These are phyloP conservation scores for Petasospora fabianii DNA, from an alignment of 1,139 yeast genomes.

Conservation along the genomic window DNA sequence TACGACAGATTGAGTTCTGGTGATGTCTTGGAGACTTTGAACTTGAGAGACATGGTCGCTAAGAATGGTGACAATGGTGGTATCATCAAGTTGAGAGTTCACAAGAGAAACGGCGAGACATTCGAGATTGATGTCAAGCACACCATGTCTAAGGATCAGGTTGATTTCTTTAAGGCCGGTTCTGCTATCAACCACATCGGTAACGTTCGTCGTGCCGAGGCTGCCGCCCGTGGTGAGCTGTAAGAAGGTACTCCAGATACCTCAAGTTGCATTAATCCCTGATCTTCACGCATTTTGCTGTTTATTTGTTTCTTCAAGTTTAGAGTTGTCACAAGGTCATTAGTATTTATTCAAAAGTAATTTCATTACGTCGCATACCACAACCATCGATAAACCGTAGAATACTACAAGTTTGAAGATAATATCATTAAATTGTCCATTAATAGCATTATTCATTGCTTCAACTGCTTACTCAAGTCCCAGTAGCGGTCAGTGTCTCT, in stretches of 20 bases:
- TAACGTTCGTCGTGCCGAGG: constrained; percentile 39
- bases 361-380: too few species aligned
- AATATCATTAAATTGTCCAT: neutral
- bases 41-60: constrained; percentile 71
- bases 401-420: too few species aligned
- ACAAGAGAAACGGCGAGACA: constrained; percentile 68
- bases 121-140: constrained; percentile 78
- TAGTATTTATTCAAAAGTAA: too few species aligned
- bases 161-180: constrained; percentile 95
- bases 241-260: too few species aligned
- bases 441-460: constrained; percentile 5
- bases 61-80: constrained; percentile 90
- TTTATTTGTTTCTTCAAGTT: too few species aligned
- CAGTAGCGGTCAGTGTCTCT: constrained; percentile 67
- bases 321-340: too few species aligned
- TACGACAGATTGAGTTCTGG: constrained; percentile 77
- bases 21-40: constrained; percentile 75
- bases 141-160: constrained; percentile 95
- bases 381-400: too few species aligned
- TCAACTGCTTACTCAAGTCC: constrained; percentile 50
- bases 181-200: constrained; percentile 95
- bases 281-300: too few species aligned
- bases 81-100: constrained; percentile 60
- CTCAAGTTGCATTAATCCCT: too few species aligned
- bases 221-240: too few species aligned